These are phyloP conservation scores for Hymenoscyphus scutula DNA, from an alignment of 2,329 filamentous ascomycete genomes.

Conservation along the genomic window DNA sequence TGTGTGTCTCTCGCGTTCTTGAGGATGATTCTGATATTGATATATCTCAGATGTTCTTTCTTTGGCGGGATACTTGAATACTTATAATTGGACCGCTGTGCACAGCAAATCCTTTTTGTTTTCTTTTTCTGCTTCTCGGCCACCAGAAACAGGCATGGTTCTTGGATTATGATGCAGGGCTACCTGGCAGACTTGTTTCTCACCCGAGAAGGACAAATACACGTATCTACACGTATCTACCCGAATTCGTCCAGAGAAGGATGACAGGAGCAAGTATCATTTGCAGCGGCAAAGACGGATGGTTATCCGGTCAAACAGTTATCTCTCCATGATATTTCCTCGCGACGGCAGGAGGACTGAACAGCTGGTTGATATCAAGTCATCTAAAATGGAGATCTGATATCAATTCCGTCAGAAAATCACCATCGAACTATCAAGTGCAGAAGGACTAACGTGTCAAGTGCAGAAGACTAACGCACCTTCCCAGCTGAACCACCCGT, in stretches of 20 bases:
- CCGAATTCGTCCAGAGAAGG: slow-evolving; percentile 8
- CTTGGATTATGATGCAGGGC: slow-evolving; percentile 5
- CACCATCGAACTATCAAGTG: background rate
- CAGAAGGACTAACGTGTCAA: no score
- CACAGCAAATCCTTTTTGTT: background rate
- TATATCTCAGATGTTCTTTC: background rate
- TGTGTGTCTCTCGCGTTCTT: background rate
- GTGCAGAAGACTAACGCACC: background rate
- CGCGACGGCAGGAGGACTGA: background rate
- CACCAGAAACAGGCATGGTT: slow-evolving; percentile 7
- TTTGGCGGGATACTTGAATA: background rate
- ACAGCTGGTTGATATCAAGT: background rate
- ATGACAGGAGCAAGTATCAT: slow-evolving; percentile 15
- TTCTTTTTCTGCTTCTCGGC: slow-evolving; percentile 24
- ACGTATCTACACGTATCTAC: slow-evolving; percentile 21
- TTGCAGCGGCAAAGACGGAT: background rate
- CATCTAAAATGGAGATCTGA: background rate
- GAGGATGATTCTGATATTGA: background rate
- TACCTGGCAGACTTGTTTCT: slow-evolving; percentile 13
- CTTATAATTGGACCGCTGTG: background rate
- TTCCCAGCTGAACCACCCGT: background rate
- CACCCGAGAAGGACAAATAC: slow-evolving; percentile 5
- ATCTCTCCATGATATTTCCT: background rate
- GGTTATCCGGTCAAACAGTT: background rate
- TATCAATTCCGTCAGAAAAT: background rate